Percentiles rank a stretch among this genome's conserved stretches.
Evolutionary conservation across 768 basidiomycete genomes (phyloP).

Genomic region (Rhizopogon sp.): DNA sequence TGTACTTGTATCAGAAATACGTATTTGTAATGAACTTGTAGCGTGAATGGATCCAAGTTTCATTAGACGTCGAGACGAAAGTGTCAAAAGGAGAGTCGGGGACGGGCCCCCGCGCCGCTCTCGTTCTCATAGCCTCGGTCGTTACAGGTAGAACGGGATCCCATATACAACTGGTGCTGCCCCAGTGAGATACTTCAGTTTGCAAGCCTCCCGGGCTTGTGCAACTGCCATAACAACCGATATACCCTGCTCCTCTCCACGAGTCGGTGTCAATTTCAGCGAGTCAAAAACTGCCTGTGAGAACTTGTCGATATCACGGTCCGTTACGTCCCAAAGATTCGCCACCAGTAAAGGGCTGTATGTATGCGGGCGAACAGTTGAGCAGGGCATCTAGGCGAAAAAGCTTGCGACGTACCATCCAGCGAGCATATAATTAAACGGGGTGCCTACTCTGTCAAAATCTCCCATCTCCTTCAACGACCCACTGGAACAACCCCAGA

Average conservation of each 20-base stretch:
- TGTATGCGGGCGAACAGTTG: background rate
- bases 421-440: slow-evolving; percentile 93
- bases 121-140: too few species aligned
- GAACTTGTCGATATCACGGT: slow-evolving; percentile 93
- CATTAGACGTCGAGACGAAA: too few species aligned
- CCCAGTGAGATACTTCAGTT: slow-evolving; percentile 90
- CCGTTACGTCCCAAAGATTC: slow-evolving; percentile 98
- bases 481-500: slow-evolving; percentile 99
- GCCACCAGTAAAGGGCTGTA: slow-evolving; percentile 86
- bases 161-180: slow-evolving; percentile 95
- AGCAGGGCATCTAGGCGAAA: background rate
- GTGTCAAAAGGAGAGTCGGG: too few species aligned
- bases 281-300: slow-evolving; percentile 79
- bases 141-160: slow-evolving; percentile 81
- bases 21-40: too few species aligned
- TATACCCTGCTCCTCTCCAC: slow-evolving; percentile 17
- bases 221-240: slow-evolving; percentile 78
- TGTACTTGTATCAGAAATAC: too few species aligned
- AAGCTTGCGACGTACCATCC: slow-evolving; percentile 68
- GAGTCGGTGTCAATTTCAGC: slow-evolving; percentile 43
- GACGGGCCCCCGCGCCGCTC: too few species aligned
- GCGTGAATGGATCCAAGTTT: too few species aligned
- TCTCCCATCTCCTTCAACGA: slow-evolving; percentile 86
- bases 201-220: slow-evolving; percentile 73
- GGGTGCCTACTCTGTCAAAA: slow-evolving; percentile 88